phyloP scores from a whole-genome alignment of 2,329 filamentous ascomycete species.

The Lasiodiplodia sp. region DNA sequence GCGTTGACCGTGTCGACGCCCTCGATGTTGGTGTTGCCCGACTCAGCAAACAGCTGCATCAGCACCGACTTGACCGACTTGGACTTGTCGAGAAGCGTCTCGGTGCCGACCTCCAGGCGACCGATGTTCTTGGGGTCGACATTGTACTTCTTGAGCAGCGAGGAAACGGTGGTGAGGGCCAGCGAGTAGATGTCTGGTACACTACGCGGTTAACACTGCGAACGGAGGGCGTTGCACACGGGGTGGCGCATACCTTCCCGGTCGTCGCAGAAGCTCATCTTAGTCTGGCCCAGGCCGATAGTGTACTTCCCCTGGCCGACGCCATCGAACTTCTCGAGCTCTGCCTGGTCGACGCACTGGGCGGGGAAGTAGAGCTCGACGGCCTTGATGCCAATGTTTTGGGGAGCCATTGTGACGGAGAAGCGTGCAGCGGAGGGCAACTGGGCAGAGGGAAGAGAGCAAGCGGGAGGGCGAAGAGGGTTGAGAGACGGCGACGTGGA shows the following conservation, averaged over 20 bases:
- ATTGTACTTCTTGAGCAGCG: constrained; percentile 60
- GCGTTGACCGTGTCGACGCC: constrained; percentile 62
- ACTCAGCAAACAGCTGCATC: constrained; percentile 60
- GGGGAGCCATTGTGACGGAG: constrained; percentile 49
- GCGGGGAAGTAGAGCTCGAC: constrained; percentile 63
- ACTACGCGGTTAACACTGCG: constrained; percentile 25
- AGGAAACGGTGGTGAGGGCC: constrained; percentile 59
- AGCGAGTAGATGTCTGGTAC: constrained; percentile 60
- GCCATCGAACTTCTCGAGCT: constrained; percentile 64
- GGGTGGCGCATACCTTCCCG: constrained; percentile 53
- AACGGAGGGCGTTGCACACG: background rate
- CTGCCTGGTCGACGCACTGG: constrained; percentile 62
- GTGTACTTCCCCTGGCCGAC: constrained; percentile 61
- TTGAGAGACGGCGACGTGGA: constrained; percentile 17
- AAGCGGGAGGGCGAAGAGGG: constrained; percentile 30
- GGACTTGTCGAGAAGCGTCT: constrained; percentile 63
- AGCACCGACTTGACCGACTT: constrained; percentile 63
- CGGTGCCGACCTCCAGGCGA: constrained; percentile 61
- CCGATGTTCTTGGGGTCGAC: constrained; percentile 60
- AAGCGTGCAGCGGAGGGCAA: constrained; percentile 21
- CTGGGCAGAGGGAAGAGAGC: constrained; percentile 35
- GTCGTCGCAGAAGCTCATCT: constrained; percentile 64
- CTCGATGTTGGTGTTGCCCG: constrained; percentile 62
- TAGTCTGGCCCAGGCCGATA: constrained; percentile 62
- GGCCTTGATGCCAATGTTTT: constrained; percentile 62